phyloP scores from a whole-genome alignment of 306 rosid genomes.

The Lupinus albus region DNA sequence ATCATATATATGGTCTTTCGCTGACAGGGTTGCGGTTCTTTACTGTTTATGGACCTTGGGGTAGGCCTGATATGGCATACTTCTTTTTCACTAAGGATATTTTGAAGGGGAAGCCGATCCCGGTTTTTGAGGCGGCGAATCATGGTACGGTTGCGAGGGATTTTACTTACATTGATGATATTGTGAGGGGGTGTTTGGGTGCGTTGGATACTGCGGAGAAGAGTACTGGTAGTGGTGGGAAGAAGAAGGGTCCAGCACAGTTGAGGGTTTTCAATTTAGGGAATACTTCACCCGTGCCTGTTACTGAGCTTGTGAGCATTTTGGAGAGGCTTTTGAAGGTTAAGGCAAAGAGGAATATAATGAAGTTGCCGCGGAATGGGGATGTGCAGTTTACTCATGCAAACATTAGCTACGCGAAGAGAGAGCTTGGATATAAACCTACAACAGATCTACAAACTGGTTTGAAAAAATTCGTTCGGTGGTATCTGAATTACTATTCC shows the following conservation, averaged over 20 bases:
- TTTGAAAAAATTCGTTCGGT: constrained; percentile 90
- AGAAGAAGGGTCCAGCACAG: constrained; percentile 86
- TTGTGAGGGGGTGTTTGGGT: constrained; percentile 89
- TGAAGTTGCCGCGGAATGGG: constrained; percentile 90
- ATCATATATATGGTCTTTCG: constrained; percentile 90
- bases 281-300: constrained; percentile 93
- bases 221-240: constrained; percentile 97
- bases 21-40: constrained; percentile 87
- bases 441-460: constrained; percentile 82
- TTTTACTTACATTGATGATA: constrained; percentile 95
- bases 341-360: constrained; percentile 75
- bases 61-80: constrained; percentile 97
- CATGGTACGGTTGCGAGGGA: constrained; percentile 95
- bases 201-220: constrained; percentile 93
- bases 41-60: constrained; percentile 99
- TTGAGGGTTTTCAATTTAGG: constrained; percentile 92
- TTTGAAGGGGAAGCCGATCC: constrained; percentile 76
- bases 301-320: constrained; percentile 76
- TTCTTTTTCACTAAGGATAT: constrained; percentile 90
- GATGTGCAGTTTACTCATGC: constrained; percentile 96
- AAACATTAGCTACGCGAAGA: constrained; percentile 83
- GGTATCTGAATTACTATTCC: constrained; percentile 81
- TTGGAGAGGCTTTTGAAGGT: constrained; percentile 93
- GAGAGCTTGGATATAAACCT: constrained; percentile 88
- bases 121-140: constrained; percentile 84